Evolutionary conservation across 108 stramenopile species (phyloP), one percentile per base, ranked within the genome.

Genomic region (Bacterosira constricta): DNA sequence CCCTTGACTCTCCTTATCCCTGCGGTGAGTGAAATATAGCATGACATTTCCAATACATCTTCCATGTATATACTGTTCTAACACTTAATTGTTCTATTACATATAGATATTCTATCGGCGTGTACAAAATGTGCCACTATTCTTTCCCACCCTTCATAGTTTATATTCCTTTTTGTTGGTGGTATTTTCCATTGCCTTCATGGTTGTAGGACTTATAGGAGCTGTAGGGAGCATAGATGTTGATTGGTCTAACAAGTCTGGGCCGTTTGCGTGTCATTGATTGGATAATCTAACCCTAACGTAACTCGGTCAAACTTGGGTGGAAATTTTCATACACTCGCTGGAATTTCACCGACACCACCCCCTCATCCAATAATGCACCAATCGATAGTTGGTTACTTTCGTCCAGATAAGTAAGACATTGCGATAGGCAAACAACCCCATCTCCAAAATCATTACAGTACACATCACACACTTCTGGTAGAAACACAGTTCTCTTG

Each of bases 391-490:
- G 34, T 69, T 83, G 77, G n/a, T 49, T 66, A 0, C 52, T 63
- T 38, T 77, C 81, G 42, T 88, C 89, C 38, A 96, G 60, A 54
- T 83, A 88, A 6, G 45, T 56, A 26, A 92, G 26, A 41, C 86
- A 81, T 49, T 71, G 82, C 2, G 75, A 79, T 20, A 95, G 80
- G 47, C 79, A 83, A 17, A 63, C 57, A 32, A 73, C 36, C 12
- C 67, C 67, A 63, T 88, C 85, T 26, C 88, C 89, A 79, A 92
- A 96, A 59, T 96, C 92, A 67, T 79, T 73, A 21, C 85, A 75
- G 71, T 87, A 94, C n/a, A 93, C 80, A 47, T 94, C 92, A 46
- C 90, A 91, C 1, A 94, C 86, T 71, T 92, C 90, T 17, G 95
- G 95, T 15, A 96, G 41, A 2, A 89, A 63, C 0, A 94, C 75